A percentile compares a stretch with the other conserved stretches of the same genome.
Evolutionary conservation across 768 basidiomycete genomes (phyloP).

Genomic region (Boletales sp.): DNA sequence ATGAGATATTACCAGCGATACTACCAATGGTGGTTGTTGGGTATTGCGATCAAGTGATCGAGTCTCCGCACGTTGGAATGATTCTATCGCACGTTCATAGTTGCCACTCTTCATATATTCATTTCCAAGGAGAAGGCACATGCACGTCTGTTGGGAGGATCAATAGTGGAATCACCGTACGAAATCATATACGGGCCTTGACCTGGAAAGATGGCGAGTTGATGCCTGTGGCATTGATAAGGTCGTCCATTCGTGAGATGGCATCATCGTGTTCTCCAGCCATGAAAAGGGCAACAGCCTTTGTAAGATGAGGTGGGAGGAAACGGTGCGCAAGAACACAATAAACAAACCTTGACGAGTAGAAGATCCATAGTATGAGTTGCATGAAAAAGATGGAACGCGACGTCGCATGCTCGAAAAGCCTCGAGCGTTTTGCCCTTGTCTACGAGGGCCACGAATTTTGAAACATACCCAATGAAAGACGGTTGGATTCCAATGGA

Average conservation of each 20-base stretch:
- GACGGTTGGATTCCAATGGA: too few relatives aligned
- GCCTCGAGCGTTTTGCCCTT: too few relatives aligned
- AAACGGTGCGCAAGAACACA: not conserved
- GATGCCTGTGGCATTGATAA: not conserved
- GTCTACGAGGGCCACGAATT: too few relatives aligned
- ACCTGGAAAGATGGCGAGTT: not conserved
- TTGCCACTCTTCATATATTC: not conserved
- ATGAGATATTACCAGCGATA: too few relatives aligned
- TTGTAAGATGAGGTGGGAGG: not conserved
- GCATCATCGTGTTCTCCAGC: not conserved
- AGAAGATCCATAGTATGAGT: not conserved
- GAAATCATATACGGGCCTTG: not conserved
- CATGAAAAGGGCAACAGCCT: not conserved
- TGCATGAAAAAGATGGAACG: not conserved
- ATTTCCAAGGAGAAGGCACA: conserved; percentile 1
- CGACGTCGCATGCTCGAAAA: conserved; percentile 4
- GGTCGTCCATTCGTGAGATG: not conserved
- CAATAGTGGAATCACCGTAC: not conserved
- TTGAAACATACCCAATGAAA: too few relatives aligned
- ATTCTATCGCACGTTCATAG: conserved; percentile 3
- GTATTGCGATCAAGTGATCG: too few relatives aligned
- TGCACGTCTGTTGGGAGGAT: conserved; percentile 2
- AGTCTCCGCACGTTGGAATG: not conserved
- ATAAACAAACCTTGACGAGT: conserved; percentile 2
- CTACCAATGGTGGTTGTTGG: too few relatives aligned